phyloP scores from a whole-genome alignment of 768 basidiomycete genomes.

The Auricularia sp. region DNA sequence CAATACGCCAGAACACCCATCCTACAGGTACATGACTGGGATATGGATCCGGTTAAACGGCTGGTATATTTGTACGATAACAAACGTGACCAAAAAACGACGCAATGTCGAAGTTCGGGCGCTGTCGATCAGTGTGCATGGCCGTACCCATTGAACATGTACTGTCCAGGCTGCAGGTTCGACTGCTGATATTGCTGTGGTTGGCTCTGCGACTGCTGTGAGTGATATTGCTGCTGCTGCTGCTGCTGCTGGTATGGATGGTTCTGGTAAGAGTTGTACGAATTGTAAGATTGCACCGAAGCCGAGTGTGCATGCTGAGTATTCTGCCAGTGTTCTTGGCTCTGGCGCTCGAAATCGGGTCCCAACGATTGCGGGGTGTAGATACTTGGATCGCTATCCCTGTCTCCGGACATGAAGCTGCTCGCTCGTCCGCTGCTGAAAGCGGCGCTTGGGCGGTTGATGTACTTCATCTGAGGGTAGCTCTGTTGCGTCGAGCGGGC shows the following conservation, averaged over 20 bases:
- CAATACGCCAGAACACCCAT: too few species aligned
- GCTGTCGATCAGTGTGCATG: not conserved
- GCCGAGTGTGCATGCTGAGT: not conserved
- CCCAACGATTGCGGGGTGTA: not conserved
- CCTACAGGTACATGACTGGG: too few species aligned
- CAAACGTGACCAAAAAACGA: too few species aligned
- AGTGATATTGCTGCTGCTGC: not conserved
- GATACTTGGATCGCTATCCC: not conserved
- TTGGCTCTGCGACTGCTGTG: not conserved
- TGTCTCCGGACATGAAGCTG: not conserved
- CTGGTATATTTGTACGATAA: too few species aligned
- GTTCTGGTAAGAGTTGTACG: not conserved
- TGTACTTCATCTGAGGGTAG: not conserved
- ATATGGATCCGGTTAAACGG: too few species aligned
- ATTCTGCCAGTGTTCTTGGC: not conserved
- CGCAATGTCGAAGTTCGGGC: too few species aligned
- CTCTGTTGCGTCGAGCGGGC: constrained; percentile 22
- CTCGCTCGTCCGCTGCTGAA: not conserved
- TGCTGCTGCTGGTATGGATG: not conserved
- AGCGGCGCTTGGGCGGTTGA: not conserved
- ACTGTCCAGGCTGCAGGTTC: not conserved
- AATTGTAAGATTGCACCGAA: not conserved
- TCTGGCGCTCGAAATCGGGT: not conserved
- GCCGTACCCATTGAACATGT: not conserved
- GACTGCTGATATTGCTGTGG: not conserved